phyloP scores from a whole-genome alignment of 2,329 filamentous ascomycete genomes.

The Paraconiothyrium brasiliense region DNA sequence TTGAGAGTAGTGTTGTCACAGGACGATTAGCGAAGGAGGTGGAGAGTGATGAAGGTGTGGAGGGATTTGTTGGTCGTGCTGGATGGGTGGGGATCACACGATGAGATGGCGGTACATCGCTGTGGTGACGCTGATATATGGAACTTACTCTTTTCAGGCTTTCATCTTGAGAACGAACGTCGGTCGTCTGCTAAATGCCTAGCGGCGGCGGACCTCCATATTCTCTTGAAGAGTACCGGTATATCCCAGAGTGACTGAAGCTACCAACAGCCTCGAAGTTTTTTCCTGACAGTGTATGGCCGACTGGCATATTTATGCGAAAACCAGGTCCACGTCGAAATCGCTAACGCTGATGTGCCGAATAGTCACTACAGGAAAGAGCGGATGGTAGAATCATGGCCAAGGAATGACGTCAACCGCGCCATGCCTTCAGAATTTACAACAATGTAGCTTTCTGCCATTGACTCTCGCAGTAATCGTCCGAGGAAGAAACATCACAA shows the following conservation, averaged over 20 bases:
- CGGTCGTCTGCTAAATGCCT: not conserved
- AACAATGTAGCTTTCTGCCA: not conserved
- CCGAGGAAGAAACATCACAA: not conserved
- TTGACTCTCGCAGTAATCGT: not conserved
- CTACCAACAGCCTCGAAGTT: not conserved
- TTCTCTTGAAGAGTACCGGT: not conserved
- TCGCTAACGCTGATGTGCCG: not conserved
- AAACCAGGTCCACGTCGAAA: too few species aligned
- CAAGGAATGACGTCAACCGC: not conserved
- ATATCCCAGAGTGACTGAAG: not conserved
- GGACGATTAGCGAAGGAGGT: slow-evolving; percentile 68
- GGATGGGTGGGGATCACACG: slow-evolving; percentile 69
- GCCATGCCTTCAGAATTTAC: not conserved
- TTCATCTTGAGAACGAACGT: not conserved
- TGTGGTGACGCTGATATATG: not conserved
- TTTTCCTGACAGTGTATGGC: too few species aligned
- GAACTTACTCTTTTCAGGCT: not conserved
- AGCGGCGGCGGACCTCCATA: not conserved
- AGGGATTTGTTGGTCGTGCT: slow-evolving; percentile 64
- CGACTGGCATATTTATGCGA: too few species aligned
- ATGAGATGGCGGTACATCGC: not conserved
- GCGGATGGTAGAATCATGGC: not conserved
- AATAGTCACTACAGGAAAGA: not conserved
- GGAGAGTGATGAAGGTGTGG: slow-evolving; percentile 68
- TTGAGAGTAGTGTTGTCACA: slow-evolving; percentile 73